A percentile compares a stretch with the other conserved stretches of the same genome.
These are phyloP conservation scores for Cicer cuneatum DNA, from an alignment of 306 rosid species.

Conservation along the genomic window DNA sequence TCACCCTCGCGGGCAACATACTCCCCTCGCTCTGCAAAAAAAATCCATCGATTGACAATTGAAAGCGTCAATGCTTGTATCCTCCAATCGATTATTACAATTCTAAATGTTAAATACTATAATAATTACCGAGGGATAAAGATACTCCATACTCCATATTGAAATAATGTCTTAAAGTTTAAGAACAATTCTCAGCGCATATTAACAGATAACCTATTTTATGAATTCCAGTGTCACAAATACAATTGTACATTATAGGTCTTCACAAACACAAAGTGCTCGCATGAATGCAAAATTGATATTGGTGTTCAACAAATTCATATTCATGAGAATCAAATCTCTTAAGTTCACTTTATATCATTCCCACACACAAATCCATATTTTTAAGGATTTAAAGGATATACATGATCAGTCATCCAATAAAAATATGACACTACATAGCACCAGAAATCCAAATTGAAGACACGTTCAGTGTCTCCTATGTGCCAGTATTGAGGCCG, in stretches of 20 bases:
- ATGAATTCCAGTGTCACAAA: slow-evolving; percentile 20
- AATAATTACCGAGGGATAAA: background rate
- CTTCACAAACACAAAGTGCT: background rate
- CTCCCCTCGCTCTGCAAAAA: slow-evolving; percentile 64
- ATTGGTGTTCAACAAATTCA: background rate
- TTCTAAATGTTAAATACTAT: slow-evolving; percentile 5
- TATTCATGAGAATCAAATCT: background rate
- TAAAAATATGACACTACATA: no score
- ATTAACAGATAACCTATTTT: slow-evolving; percentile 19
- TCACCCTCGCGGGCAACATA: slow-evolving; percentile 81
- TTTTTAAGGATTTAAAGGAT: background rate
- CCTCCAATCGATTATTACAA: slow-evolving; percentile 20
- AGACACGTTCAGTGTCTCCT: no score
- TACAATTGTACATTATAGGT: background rate
- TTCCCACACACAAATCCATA: background rate
- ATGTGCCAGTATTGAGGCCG: no score
- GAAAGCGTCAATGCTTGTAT: slow-evolving; percentile 12
- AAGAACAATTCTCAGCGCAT: background rate
- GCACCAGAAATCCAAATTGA: no score
- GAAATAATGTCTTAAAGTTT: background rate
- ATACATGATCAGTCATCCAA: no score
- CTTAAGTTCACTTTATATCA: background rate
- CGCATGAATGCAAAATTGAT: background rate
- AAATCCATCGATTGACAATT: slow-evolving; percentile 29
- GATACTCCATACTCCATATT: slow-evolving; percentile 18